Percentiles rank a stretch among this genome's conserved stretches.
phyloP scores from a whole-genome alignment of 805 yeast genomes.

The Metschnikowia aberdeeniae region DNA sequence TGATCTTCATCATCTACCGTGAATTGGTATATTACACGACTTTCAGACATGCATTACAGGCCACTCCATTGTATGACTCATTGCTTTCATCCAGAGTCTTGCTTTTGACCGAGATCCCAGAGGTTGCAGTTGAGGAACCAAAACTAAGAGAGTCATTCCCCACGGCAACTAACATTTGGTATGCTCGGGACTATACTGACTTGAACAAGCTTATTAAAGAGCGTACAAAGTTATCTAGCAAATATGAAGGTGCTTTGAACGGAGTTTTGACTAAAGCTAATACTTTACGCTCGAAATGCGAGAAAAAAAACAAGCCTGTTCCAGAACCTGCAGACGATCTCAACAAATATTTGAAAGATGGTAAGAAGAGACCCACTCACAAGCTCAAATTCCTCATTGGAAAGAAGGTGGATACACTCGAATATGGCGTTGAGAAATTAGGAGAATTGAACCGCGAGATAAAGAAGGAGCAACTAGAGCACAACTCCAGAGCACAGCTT shows the following conservation, averaged over 20 bases:
- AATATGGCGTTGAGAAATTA: constrained; percentile 62
- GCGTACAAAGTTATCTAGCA: constrained; percentile 55
- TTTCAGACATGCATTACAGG: constrained; percentile 68
- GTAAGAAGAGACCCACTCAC: constrained; percentile 77
- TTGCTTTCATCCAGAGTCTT: constrained; percentile 67
- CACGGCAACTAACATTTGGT: constrained; percentile 53
- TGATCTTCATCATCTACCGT: constrained; percentile 63
- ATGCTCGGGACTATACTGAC: constrained; percentile 59
- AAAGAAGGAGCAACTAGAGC: constrained; percentile 49
- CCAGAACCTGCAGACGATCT: constrained; percentile 57
- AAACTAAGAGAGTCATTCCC: constrained; percentile 60
- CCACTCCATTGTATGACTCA: constrained; percentile 70
- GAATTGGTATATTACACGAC: constrained; percentile 69
- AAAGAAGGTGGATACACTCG: constrained; percentile 79
- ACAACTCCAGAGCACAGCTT: constrained; percentile 47
- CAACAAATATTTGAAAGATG: constrained; percentile 60
- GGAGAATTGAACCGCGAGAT: constrained; percentile 69
- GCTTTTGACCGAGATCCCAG: constrained; percentile 64
- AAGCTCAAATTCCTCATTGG: constrained; percentile 68
- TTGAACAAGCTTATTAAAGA: constrained; percentile 56
- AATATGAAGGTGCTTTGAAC: constrained; percentile 65
- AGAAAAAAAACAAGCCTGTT: constrained; percentile 52
- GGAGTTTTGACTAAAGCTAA: constrained; percentile 57
- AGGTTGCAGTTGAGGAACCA: constrained; percentile 43
- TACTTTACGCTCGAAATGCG: constrained; percentile 49